These are phyloP conservation scores for Luvunga scandens DNA, from an alignment of 345 rosid genomes.

Conservation along the genomic window DNA sequence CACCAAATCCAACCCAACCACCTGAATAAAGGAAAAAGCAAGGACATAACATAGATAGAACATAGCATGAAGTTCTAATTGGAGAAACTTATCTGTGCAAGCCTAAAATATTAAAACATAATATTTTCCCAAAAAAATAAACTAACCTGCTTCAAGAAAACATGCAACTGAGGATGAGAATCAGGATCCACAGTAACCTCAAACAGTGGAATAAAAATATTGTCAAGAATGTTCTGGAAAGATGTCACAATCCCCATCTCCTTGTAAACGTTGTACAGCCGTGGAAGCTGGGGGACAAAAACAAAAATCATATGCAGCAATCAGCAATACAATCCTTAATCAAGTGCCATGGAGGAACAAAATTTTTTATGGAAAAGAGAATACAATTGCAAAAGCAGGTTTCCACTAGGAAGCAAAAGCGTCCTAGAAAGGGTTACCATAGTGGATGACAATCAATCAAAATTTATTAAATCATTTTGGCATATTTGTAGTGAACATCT, in stretches of 20 bases:
- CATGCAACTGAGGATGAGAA: slow-evolving; percentile 99
- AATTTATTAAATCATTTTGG: background rate
- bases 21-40: slow-evolving; percentile 40
- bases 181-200: slow-evolving; percentile 98
- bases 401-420: background rate
- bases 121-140: background rate
- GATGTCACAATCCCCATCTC: slow-evolving; percentile 99
- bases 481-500: background rate
- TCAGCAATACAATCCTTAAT: background rate
- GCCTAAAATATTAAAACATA: background rate
- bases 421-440: background rate
- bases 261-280: slow-evolving; percentile 93
- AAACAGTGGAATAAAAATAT: slow-evolving; percentile 92
- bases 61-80: background rate
- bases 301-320: slow-evolving; percentile 1
- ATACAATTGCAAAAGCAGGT: background rate
- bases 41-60: background rate
- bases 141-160: slow-evolving; percentile 89
- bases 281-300: slow-evolving; percentile 65
- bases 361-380: background rate
- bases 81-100: background rate
- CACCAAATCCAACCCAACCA: slow-evolving; percentile 96
- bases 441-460: background rate
- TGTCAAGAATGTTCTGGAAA: slow-evolving; percentile 97
- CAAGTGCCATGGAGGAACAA: background rate